A percentile compares a stretch with the other conserved stretches of the same genome.
Evolutionary conservation across 768 basidiomycete genomes (phyloP).

Genomic region (Botryobasidium botryosum): DNA sequence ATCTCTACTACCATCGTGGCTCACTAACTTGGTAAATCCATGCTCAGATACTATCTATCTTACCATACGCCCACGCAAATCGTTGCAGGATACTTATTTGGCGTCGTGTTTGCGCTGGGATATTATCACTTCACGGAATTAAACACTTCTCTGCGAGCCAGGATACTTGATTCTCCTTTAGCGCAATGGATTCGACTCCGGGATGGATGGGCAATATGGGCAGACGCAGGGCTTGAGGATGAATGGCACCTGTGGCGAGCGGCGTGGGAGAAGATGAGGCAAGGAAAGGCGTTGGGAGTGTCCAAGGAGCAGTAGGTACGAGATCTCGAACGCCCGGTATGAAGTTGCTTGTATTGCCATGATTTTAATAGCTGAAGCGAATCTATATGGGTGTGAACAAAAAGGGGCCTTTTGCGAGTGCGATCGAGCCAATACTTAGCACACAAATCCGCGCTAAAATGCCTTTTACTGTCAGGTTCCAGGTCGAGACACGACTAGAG

Average conservation of each 20-base stretch:
- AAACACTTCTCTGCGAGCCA: constrained; percentile 21
- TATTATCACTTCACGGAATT: constrained; percentile 37
- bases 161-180: constrained; percentile 41
- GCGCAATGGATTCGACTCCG: constrained; percentile 50
- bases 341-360: no score
- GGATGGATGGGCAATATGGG: constrained; percentile 71
- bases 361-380: no score
- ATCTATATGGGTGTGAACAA: no score
- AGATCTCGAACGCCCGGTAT: no score
- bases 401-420: no score
- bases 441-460: no score
- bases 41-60: constrained; percentile 41
- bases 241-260: constrained; percentile 58
- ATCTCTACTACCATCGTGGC: not conserved
- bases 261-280: no score
- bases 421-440: no score
- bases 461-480: no score
- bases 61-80: constrained; percentile 66
- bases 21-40: not conserved
- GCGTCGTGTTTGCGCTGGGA: constrained; percentile 29
- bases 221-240: constrained; percentile 55
- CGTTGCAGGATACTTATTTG: constrained; percentile 56
- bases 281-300: no score
- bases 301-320: no score
- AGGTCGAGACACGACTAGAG: no score